These are phyloP conservation scores for Sporisorium sorghi DNA, from an alignment of 1,284 basidiomycete genomes.

Conservation along the genomic window DNA sequence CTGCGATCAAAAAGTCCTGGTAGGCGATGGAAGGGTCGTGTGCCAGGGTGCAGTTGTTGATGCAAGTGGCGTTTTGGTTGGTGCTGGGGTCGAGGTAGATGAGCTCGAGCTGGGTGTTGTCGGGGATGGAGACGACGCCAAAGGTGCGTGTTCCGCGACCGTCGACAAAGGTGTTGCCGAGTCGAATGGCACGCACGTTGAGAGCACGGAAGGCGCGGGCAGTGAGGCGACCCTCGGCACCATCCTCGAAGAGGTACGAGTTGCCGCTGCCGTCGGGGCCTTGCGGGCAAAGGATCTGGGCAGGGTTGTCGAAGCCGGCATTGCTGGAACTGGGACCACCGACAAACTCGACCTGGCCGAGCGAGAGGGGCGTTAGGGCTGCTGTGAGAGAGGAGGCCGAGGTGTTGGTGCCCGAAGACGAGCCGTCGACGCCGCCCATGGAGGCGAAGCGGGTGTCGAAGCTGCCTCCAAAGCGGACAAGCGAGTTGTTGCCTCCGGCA, in stretches of 20 bases:
- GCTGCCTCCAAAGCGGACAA: constrained; percentile 86
- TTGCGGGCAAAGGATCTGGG: constrained; percentile 84
- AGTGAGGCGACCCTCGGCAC: constrained; percentile 78
- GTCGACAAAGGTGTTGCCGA: constrained; percentile 88
- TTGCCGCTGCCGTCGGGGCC: constrained; percentile 81
- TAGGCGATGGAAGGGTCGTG: constrained; percentile 77
- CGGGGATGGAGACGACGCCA: constrained; percentile 81
- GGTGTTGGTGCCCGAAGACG: constrained; percentile 71
- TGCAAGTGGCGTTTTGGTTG: constrained; percentile 76
- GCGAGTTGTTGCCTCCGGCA: constrained; percentile 78
- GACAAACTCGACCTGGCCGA: constrained; percentile 74
- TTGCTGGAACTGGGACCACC: constrained; percentile 79
- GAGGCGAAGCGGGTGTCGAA: constrained; percentile 75
- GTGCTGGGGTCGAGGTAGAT: constrained; percentile 82
- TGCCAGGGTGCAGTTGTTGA: constrained; percentile 67
- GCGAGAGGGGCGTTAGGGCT: constrained; percentile 69
- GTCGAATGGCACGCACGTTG: constrained; percentile 80
- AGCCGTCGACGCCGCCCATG: constrained; percentile 70
- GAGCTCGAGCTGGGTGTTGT: constrained; percentile 82
- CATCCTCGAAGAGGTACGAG: constrained; percentile 85
- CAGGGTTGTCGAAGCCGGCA: constrained; percentile 77
- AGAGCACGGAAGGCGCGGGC: constrained; percentile 80
- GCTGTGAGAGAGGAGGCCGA: constrained; percentile 68
- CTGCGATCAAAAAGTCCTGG: constrained; percentile 85
- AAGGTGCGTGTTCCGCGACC: constrained; percentile 86